Base-by-base conservation (phyloP, 208 protist species). In the Entamoeba histolytica region DNA sequence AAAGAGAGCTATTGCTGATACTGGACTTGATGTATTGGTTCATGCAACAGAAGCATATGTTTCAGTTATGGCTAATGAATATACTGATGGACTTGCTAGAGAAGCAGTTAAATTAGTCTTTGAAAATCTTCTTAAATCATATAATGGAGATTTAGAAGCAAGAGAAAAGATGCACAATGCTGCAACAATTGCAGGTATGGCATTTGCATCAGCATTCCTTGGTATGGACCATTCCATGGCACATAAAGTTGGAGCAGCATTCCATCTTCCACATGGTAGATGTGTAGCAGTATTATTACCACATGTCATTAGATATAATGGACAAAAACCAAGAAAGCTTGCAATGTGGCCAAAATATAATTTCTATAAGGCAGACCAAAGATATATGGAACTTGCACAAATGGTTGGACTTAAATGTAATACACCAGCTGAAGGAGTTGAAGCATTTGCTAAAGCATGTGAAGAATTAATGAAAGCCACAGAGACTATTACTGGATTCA, bases 11-110 rank as follows among this genome's bases (percentile, higher is more conserved):
- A 96, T 96, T 50, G 95, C 96, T 57, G 96, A 95, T 49, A 97
- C 96, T 47, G 97, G 97, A 73, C 95, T 97, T 93, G 97, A 98
- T 93, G 96, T 96, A 28, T 95, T 98, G 50, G 96, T 95, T 49
- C 97, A 97, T 94, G 96, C 95, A 15, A 95, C 97, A 39, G 97
- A 97, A 95, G 51, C 96, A 14, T 97, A 97, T 61, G 94, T 95
- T 23, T 95, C 94, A 10, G 52, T 94, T 35, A n/a, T 93, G 94
- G 94, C 95, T 12, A 96, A 95, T 92, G 14, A 95, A 31, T 96
- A 95, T 57, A 96, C 96, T 14, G 95, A 97, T 55, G 49, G 91
- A 50, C 93, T 96, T 28, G 95, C 96, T 28, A 47, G 96, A 7
- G 55, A 91, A 61, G 94, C 96, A 39, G 92, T 95, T 49, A 94